These are phyloP conservation scores for Vitis rupestris DNA, from an alignment of 164 flowering plant species.

Conservation along the genomic window DNA sequence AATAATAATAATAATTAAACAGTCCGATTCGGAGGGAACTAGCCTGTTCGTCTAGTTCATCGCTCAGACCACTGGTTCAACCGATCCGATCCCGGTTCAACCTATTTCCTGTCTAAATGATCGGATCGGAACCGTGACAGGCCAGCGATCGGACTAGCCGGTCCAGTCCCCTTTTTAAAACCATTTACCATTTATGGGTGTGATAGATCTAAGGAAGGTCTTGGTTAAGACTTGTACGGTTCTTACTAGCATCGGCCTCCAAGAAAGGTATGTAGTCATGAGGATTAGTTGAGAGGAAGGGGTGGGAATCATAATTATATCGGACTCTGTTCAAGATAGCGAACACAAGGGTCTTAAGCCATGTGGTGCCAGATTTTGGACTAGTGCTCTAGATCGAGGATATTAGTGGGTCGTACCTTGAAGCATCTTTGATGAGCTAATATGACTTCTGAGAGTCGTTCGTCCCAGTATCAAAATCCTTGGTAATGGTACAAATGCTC, in stretches of 20 bases:
- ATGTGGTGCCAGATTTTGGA: conserved; percentile 20
- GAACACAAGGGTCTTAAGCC: conserved; percentile 15
- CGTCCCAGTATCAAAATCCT: no score
- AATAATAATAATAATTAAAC: no score
- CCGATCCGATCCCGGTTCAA: no score
- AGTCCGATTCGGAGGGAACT: no score
- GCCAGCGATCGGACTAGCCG: no score
- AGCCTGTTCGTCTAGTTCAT: no score
- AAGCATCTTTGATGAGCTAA: conserved; percentile 5
- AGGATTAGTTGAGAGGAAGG: conserved; percentile 13
- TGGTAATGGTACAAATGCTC: no score
- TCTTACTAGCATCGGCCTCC: neutral
- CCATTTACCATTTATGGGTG: neutral
- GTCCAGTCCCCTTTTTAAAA: no score
- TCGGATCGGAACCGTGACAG: no score
- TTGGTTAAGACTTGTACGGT: neutral
- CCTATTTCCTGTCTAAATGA: no score
- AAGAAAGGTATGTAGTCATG: conserved; percentile 22
- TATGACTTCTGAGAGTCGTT: neutral
- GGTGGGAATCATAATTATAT: neutral
- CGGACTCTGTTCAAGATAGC: conserved; percentile 6
- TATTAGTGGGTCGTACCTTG: neutral
- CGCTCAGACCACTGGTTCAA: no score
- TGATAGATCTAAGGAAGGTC: neutral
- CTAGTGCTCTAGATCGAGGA: neutral